Conservation (phyloP, 2,329 filamentous ascomycete species). For the Drechslerella dactyloides region DNA sequence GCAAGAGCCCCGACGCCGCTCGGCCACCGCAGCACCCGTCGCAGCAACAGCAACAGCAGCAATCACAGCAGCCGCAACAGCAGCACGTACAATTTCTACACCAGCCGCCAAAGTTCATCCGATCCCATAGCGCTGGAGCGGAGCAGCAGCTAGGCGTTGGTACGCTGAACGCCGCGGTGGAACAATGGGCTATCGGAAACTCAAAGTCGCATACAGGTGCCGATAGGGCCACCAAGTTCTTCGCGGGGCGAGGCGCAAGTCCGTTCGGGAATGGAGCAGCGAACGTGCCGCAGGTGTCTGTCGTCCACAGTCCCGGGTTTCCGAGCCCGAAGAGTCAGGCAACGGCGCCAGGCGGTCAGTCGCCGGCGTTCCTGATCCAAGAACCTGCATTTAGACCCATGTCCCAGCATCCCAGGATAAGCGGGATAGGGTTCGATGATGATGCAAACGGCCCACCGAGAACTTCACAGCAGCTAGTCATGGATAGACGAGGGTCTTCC, state of each 20-base stretch:
- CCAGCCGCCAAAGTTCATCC: slow-evolving; percentile 45
- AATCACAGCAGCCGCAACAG: slow-evolving; percentile 8
- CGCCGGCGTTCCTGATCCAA: slow-evolving; percentile 58
- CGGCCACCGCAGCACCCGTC: slow-evolving; percentile 8
- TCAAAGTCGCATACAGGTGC: slow-evolving; percentile 39
- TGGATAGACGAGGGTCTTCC: slow-evolving; percentile 56
- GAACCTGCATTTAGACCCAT: slow-evolving; percentile 66
- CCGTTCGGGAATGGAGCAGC: slow-evolving; percentile 26
- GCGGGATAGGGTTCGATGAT: slow-evolving; percentile 63
- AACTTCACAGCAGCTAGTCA: slow-evolving; percentile 54
- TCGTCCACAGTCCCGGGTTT: slow-evolving; percentile 17
- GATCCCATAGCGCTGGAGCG: slow-evolving; percentile 48
- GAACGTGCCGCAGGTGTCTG: slow-evolving; percentile 33
- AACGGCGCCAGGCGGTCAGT: slow-evolving; percentile 53
- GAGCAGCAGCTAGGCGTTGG: slow-evolving; percentile 41
- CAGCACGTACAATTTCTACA: slow-evolving; percentile 33
- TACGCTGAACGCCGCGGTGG: slow-evolving; percentile 42
- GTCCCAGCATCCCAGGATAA: slow-evolving; percentile 78
- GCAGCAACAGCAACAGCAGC: slow-evolving; percentile 1
- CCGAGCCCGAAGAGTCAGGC: slow-evolving; percentile 14
- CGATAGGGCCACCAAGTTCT: slow-evolving; percentile 40
- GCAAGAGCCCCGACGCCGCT: slow-evolving; percentile 40
- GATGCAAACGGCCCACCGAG: slow-evolving; percentile 60
- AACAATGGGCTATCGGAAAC: slow-evolving; percentile 49
- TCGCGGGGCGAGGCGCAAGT: slow-evolving; percentile 21